Evolutionary conservation across 305 asterid genomes (phyloP), one percentile per base, ranked within the genome.

Genomic region (Fraxinus angustifolia): DNA sequence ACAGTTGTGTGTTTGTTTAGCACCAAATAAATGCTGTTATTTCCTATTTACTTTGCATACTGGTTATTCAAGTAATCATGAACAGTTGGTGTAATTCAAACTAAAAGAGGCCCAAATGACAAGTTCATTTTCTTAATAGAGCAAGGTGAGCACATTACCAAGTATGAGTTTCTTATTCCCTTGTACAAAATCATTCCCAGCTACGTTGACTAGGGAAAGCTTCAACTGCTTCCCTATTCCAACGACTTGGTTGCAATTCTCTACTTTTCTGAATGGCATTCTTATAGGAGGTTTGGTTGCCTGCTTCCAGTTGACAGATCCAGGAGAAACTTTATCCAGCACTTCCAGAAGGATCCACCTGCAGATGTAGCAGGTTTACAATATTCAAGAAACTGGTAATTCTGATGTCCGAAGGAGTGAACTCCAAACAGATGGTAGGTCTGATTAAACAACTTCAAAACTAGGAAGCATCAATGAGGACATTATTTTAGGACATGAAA

Each of bases 191-290:
- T 94, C 98, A 78, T 93, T 93, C 80, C 98, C 98, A 74, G 93
- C 97, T 31, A 94, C 97, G 85, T 94, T 94, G 65, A 94, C 98
- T 50, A 94, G 88, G 78, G 98, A 94, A 82, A 94, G 90, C 79
- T 90, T 93, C 86, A 94, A 88, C 83, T 81, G 94, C 89, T 89
- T 93, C 88, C 97, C 97, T 10, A 94, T 93, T 83, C 86, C 80
- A 83, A 94, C 88, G n/a, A 93, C 97, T 87, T 94, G 98, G 87
- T 94, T 93, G 89, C 97, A 93, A 83, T 94, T 94, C 87, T 94
- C 98, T 45, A 94, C 97, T 89, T 94, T 94, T 70, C 95, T 86
- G 79, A 94, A 94, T 17, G 95, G 97, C 98, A 93, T 93, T 87
- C 93, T 93, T 81, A 94, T 94, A 26, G 98, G 98, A 82, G 98